phyloP scores from a whole-genome alignment of 331 rosid species.

The Cydonia oblonga region DNA sequence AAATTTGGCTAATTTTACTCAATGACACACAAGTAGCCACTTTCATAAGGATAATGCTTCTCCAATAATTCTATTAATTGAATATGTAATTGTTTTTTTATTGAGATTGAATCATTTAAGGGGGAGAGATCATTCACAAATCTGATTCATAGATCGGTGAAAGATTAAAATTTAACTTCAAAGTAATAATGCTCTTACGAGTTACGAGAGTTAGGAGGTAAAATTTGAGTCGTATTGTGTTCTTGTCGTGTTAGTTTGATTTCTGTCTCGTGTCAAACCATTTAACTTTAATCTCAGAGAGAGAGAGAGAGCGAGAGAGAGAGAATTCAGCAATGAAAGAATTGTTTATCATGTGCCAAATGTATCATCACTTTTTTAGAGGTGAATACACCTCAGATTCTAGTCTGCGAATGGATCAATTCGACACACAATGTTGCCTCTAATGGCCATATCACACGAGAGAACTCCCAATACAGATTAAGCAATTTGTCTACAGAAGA shows the following conservation, averaged over 20 bases:
- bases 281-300: neutral
- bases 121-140: too few relatives aligned
- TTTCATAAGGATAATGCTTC: too few relatives aligned
- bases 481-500: neutral
- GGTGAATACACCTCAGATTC: neutral
- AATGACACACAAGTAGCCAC: too few relatives aligned
- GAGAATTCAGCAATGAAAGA: neutral
- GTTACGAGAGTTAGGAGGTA: neutral
- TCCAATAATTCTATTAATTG: too few relatives aligned
- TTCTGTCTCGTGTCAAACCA: neutral
- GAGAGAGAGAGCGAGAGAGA: too few relatives aligned
- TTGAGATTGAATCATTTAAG: too few relatives aligned
- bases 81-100: too few relatives aligned
- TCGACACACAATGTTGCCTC: neutral
- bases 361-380: neutral
- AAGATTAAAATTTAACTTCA: too few relatives aligned
- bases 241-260: neutral
- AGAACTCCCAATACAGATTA: neutral
- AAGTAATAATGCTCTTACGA: too few relatives aligned
- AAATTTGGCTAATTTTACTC: too few relatives aligned
- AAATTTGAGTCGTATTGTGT: neutral
- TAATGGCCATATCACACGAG: neutral
- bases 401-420: neutral
- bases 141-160: too few relatives aligned
- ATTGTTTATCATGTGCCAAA: neutral